Evolutionary conservation across 1,139 yeast species (phyloP).

Genomic region (Protomyces pachydermus): DNA sequence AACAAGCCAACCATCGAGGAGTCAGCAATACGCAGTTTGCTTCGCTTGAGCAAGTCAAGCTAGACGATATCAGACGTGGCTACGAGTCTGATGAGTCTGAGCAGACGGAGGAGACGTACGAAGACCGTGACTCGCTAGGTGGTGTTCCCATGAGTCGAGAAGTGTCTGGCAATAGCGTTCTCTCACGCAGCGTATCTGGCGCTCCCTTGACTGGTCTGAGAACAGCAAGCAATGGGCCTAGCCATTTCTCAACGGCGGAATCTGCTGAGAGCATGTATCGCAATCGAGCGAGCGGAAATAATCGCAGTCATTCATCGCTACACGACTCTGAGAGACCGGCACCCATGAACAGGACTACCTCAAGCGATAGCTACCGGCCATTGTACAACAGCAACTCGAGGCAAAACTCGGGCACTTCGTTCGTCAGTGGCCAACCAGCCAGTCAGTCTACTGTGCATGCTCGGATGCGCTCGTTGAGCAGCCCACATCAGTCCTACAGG

Average conservation of each 20-base stretch:
- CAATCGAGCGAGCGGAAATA: slow-evolving; percentile 1
- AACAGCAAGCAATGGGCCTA: not conserved
- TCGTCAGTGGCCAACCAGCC: not conserved
- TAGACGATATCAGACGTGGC: slow-evolving; percentile 6
- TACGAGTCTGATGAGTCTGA: slow-evolving; percentile 22
- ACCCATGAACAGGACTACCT: slow-evolving; percentile 19
- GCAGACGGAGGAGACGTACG: slow-evolving; percentile 19
- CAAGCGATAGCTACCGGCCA: slow-evolving; percentile 14
- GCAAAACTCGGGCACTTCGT: slow-evolving; percentile 7
- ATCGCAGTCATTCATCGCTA: slow-evolving; percentile 19
- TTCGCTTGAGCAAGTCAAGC: slow-evolving; percentile 7
- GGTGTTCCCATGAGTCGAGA: slow-evolving; percentile 26
- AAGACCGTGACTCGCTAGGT: slow-evolving; percentile 12
- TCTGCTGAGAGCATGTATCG: slow-evolving; percentile 9
- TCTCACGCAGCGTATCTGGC: slow-evolving; percentile 24
- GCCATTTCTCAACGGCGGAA: slow-evolving; percentile 18
- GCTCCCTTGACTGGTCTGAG: slow-evolving; percentile 23
- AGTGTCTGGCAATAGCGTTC: slow-evolving; percentile 14
- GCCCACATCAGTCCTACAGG: slow-evolving; percentile 12
- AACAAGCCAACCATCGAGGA: not conserved
- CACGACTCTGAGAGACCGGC: slow-evolving; percentile 6
- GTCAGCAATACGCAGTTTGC: slow-evolving; percentile 20
- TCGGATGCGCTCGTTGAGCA: slow-evolving; percentile 25
- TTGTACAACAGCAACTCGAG: not conserved
- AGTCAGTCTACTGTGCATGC: slow-evolving; percentile 14